Evolutionary conservation across 345 rosid genomes (phyloP).

Genomic region (Hevea brasiliensis): DNA sequence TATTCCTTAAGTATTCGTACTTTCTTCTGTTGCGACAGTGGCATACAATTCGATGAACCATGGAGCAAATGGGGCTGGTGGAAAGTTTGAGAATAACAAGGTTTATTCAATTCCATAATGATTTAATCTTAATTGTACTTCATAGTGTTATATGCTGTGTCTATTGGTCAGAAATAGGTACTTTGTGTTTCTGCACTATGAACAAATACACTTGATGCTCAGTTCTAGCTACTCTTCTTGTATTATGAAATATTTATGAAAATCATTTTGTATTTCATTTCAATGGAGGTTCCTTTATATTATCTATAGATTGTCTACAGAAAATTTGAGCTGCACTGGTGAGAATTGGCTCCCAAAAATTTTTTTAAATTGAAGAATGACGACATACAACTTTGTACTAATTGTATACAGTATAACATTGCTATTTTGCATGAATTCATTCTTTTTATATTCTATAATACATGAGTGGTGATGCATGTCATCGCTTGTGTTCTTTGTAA

Average conservation of each 20-base stretch:
- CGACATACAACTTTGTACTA: neutral
- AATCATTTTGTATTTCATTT: neutral
- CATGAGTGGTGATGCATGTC: no score
- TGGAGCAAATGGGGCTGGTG: slow-evolving; percentile 68
- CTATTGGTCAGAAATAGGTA: no score
- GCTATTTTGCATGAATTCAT: no score
- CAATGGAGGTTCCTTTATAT: neutral
- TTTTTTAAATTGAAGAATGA: neutral
- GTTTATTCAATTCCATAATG: slow-evolving; percentile 41
- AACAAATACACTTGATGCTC: neutral
- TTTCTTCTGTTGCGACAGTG: slow-evolving; percentile 81
- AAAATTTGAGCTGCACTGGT: neutral
- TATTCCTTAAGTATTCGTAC: slow-evolving; percentile 58
- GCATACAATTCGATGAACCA: slow-evolving; percentile 63
- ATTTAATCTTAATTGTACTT: slow-evolving; percentile 16
- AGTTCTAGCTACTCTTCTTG: neutral
- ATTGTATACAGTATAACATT: neutral
- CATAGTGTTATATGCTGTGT: slow-evolving; percentile 22
- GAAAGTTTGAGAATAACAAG: slow-evolving; percentile 80
- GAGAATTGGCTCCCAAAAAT: neutral
- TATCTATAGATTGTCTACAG: neutral
- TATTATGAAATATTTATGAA: neutral
- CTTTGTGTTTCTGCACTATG: no score
- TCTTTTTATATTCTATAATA: no score
- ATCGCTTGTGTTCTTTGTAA: no score